Conservation (phyloP, 805 yeast species). For the Brettanomyces anomalus region DNA sequence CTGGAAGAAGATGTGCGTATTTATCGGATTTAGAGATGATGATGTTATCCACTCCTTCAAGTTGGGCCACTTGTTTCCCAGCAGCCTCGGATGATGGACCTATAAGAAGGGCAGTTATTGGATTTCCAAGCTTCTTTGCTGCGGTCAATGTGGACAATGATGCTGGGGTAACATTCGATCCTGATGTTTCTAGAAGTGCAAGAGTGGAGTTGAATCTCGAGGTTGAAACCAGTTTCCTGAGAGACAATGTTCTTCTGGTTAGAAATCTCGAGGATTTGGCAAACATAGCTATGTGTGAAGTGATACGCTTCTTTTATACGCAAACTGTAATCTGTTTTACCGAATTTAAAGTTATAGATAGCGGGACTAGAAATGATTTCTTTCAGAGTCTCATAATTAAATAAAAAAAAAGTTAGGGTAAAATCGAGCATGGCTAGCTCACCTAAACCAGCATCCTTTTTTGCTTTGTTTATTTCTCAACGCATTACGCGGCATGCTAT, state of each 20-base stretch:
- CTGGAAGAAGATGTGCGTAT: conserved; percentile 71
- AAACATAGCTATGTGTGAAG: no score
- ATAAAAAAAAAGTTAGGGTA: no score
- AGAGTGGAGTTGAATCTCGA: conserved; percentile 59
- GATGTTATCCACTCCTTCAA: conserved; percentile 46
- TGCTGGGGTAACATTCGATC: conserved; percentile 50
- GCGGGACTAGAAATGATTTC: no score
- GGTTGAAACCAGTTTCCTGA: neutral
- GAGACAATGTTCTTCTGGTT: neutral
- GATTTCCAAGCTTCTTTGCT: conserved; percentile 65
- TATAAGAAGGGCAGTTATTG: conserved; percentile 68
- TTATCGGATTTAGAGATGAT: conserved; percentile 48
- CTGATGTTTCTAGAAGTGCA: conserved; percentile 62
- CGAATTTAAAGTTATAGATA: no score
- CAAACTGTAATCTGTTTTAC: no score
- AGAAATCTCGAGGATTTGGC: neutral
- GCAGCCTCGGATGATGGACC: conserved; percentile 55
- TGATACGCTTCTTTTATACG: no score
- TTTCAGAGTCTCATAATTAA: no score
- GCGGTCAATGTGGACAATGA: conserved; percentile 71
- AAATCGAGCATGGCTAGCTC: no score
- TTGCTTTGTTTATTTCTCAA: no score
- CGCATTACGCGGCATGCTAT: no score
- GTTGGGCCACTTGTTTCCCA: conserved; percentile 40
- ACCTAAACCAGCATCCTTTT: no score